Evolutionary conservation across 352 stramenopile genomes (phyloP).

Genomic region (Blastocystis sp.): DNA sequence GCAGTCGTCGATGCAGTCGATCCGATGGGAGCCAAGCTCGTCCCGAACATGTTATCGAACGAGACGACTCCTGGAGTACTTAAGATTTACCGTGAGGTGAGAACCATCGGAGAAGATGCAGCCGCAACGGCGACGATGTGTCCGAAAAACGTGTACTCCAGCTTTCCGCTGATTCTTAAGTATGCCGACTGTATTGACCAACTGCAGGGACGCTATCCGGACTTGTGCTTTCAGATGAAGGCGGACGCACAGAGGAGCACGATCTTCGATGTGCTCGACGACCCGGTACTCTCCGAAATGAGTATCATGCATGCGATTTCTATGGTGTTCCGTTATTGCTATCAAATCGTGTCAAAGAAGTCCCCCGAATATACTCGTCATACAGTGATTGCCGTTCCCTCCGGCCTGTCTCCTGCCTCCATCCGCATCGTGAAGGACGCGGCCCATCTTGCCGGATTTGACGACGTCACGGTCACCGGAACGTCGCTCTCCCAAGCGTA

Average conservation of each 20-base stretch:
- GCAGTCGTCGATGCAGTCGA: slow-evolving; percentile 7
- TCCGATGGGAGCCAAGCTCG: not conserved
- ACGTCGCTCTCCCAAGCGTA: slow-evolving; percentile 12
- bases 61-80: slow-evolving; percentile 54
- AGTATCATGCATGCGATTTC: slow-evolving; percentile 22
- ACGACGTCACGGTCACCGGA: not conserved
- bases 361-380: not conserved
- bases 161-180: slow-evolving; percentile 14
- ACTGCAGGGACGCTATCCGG: slow-evolving; percentile 17
- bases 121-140: slow-evolving; percentile 5
- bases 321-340: slow-evolving; percentile 45
- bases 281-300: slow-evolving; percentile 1
- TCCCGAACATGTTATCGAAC: slow-evolving; percentile 34
- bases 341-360: not conserved
- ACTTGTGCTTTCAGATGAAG: slow-evolving; percentile 10
- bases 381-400: slow-evolving; percentile 24
- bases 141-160: slow-evolving; percentile 10
- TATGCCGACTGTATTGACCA: not conserved
- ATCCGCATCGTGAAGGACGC: not conserved
- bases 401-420: not conserved
- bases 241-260: not conserved
- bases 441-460: slow-evolving; percentile 15
- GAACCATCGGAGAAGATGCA: slow-evolving; percentile 41
- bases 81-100: slow-evolving; percentile 11
- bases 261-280: slow-evolving; percentile 1